phyloP scores from a whole-genome alignment of 129 eudicot genomes.

The Cynara cardunculus region DNA sequence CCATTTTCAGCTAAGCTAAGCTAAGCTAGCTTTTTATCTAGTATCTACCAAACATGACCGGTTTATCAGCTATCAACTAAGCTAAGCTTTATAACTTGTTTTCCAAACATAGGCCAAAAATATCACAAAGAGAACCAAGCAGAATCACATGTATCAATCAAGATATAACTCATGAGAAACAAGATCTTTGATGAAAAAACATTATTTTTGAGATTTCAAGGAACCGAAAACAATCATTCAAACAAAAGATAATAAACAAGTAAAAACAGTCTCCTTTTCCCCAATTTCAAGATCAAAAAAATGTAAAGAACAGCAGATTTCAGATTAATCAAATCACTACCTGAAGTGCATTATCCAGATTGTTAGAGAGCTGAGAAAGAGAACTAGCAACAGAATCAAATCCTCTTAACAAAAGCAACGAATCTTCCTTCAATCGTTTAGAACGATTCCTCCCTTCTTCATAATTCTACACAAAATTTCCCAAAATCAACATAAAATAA shows the following conservation, averaged over 20 bases:
- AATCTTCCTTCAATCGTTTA: conserved; percentile 69
- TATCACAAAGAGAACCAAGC: background rate
- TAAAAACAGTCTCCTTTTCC: background rate
- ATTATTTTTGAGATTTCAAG: background rate
- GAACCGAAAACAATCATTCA: background rate
- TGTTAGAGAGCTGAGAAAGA: conserved; percentile 66
- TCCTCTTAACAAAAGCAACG: conserved; percentile 79
- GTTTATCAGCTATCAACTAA: background rate
- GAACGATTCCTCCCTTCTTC: conserved; percentile 33
- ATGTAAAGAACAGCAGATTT: background rate
- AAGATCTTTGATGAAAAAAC: background rate
- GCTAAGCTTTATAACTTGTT: too few species aligned
- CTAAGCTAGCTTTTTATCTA: background rate
- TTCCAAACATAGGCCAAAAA: background rate
- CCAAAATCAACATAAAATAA: background rate
- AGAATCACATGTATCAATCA: background rate
- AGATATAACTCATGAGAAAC: background rate
- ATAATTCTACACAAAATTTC: conserved; percentile 33
- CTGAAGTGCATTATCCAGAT: conserved; percentile 81
- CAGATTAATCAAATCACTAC: conserved; percentile 24
- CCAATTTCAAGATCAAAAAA: background rate
- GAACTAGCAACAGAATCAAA: conserved; percentile 76
- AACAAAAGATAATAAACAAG: background rate
- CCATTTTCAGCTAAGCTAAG: too few species aligned
- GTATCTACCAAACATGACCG: background rate